Base-by-base conservation (phyloP, 2,329 filamentous ascomycete species). In the Thermothelomyces thermophilus region DNA sequence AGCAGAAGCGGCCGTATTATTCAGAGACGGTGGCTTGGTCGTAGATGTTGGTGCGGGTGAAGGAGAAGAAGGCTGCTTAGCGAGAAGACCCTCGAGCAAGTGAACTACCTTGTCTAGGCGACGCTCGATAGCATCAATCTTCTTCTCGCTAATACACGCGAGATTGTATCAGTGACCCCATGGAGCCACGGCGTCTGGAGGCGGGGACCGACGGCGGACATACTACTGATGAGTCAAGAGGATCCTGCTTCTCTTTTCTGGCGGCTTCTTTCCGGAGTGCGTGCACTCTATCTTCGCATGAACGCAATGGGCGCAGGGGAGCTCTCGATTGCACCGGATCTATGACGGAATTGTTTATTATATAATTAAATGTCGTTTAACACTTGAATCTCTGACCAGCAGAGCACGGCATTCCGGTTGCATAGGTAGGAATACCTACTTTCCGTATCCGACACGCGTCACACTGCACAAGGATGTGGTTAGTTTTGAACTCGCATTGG, bases 201-300 rank as follows among this genome's bases (percentile, higher is more conserved):
- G n/a, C n/a, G n/a, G n/a, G n/a, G n/a, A n/a, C n/a, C n/a, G n/a
- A n/a, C n/a, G n/a, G n/a, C n/a, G 1, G n/a, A 59, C 67, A 56
- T 56, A 69, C 67, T 69, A 69, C 52, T 68, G 66, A 36, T 66
- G 61, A 41, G 64, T 67, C 33, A 69, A 51, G 24, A 68, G 63
- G 26, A 69, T 66, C 16, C 67, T 60, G 2, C 65, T 63, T 35
- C 67, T 62, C 51, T 68, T 68, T 53, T 69, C 67, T 20, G 63
- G 67, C 31, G 65, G 64, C 14, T 59, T 61, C 39, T 55, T 51
- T 34, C 63, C 63, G 7, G 59, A 57, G 40, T 69, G 65, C 17
- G 62, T 65, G 36, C 67, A 69, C n/a, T 63, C 59, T 16, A 69
- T 67, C 54, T 67, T 67, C 51, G 65, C 64, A 41, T 66, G 62